Evolutionary conservation across 1,139 yeast species (phyloP).

Genomic region (Zhuliangozyma blackwelliae): DNA sequence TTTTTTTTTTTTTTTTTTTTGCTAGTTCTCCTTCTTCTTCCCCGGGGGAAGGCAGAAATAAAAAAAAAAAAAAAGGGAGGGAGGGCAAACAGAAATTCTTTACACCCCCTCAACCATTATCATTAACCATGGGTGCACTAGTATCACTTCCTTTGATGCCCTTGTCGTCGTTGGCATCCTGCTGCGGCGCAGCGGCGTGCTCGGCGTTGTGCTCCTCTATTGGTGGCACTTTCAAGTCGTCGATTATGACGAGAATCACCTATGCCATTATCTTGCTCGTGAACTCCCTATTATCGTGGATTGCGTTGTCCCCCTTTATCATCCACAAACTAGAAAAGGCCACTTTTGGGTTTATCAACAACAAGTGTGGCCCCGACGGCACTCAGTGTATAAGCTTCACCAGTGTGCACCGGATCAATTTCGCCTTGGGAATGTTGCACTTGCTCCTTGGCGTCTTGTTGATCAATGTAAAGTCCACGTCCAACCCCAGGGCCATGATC

Average conservation of each 20-base stretch:
- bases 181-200: constrained; percentile 82
- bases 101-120: no score
- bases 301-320: constrained; percentile 80
- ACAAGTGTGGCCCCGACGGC: constrained; percentile 64
- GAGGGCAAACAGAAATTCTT: neutral
- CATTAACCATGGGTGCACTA: constrained; percentile 68
- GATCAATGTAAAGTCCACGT: constrained; percentile 71
- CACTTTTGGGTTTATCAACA: constrained; percentile 64
- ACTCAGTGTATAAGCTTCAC: constrained; percentile 89
- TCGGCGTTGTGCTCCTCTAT: constrained; percentile 62
- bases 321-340: constrained; percentile 70
- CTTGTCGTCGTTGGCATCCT: constrained; percentile 66
- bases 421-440: constrained; percentile 82
- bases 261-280: constrained; percentile 76
- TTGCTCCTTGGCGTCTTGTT: constrained; percentile 63
- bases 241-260: constrained; percentile 65
- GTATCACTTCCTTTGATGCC: constrained; percentile 69
- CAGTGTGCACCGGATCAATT: constrained; percentile 86
- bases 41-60: neutral
- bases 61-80: neutral
- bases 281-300: constrained; percentile 86
- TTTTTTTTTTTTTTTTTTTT: no score
- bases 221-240: constrained; percentile 60
- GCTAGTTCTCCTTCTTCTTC: neutral
- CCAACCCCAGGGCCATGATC: constrained; percentile 73